phyloP scores from a whole-genome alignment of 768 basidiomycete genomes.

The Trametes elegans region DNA sequence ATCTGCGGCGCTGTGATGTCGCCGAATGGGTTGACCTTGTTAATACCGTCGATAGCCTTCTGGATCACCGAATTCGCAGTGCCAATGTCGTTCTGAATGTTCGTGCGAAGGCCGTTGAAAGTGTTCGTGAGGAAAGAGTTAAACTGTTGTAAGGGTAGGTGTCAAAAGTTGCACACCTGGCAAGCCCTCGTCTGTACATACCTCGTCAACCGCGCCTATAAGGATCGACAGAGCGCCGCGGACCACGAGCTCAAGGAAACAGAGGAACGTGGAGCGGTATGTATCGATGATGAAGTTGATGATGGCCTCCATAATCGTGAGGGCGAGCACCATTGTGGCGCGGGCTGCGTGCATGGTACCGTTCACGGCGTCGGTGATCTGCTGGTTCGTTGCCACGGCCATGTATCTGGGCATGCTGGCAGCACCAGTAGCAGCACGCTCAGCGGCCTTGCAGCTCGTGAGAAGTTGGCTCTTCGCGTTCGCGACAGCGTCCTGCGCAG shows the following conservation, averaged over 20 bases:
- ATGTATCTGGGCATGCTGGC: slow-evolving; percentile 88
- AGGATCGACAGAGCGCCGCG: slow-evolving; percentile 76
- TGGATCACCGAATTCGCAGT: slow-evolving; percentile 68
- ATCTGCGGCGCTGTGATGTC: slow-evolving; percentile 72
- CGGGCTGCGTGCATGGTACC: slow-evolving; percentile 76
- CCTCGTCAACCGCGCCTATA: slow-evolving; percentile 82
- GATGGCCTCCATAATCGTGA: slow-evolving; percentile 84
- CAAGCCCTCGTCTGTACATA: slow-evolving; percentile 35
- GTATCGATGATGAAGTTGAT: slow-evolving; percentile 91
- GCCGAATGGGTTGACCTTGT: slow-evolving; percentile 73
- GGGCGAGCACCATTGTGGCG: slow-evolving; percentile 63
- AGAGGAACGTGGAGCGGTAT: slow-evolving; percentile 91
- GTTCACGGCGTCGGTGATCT: slow-evolving; percentile 76
- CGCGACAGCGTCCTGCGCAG: slow-evolving; percentile 63
- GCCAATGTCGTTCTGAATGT: slow-evolving; percentile 69
- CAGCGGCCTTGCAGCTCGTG: slow-evolving; percentile 81
- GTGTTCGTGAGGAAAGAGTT: slow-evolving; percentile 63
- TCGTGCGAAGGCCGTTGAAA: slow-evolving; percentile 57
- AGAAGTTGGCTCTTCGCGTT: slow-evolving; percentile 76
- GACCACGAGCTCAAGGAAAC: slow-evolving; percentile 88
- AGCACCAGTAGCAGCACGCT: slow-evolving; percentile 75
- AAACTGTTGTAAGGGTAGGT: slow-evolving; percentile 46
- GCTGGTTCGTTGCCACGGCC: slow-evolving; percentile 80
- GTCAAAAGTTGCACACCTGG: not conserved
- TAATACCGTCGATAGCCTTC: slow-evolving; percentile 63